Conservation (phyloP, 2,329 filamentous ascomycete genomes). For the Fusarium cicatricum region DNA sequence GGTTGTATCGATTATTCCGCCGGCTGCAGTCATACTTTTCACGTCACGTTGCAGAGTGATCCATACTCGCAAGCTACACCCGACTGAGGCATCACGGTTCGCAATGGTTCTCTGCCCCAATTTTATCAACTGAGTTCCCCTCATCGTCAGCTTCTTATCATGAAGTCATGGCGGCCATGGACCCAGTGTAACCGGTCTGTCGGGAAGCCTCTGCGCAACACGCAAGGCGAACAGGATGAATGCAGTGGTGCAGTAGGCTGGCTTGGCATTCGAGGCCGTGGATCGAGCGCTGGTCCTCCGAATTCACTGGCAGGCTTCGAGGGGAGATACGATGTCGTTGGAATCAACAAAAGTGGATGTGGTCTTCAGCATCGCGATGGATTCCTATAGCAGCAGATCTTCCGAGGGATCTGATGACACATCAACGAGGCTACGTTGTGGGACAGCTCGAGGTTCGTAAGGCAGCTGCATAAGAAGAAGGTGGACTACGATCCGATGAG, state of each 20-base stretch:
- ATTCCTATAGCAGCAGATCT: neutral
- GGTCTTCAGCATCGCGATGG: neutral
- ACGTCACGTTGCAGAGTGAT: too few relatives aligned
- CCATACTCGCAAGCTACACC: too few relatives aligned
- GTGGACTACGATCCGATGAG: too few relatives aligned
- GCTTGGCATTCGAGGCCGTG: neutral
- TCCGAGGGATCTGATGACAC: neutral
- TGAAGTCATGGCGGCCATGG: neutral
- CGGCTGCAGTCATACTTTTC: too few relatives aligned
- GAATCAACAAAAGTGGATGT: neutral
- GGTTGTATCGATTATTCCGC: too few relatives aligned
- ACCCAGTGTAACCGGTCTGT: neutral
- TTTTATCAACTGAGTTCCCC: neutral
- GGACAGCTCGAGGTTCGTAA: neutral
- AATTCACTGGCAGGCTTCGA: neutral
- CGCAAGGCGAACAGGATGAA: neutral
- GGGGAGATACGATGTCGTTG: neutral
- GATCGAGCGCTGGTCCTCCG: neutral
- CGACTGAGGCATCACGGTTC: neutral
- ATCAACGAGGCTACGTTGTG: neutral
- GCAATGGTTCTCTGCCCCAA: neutral
- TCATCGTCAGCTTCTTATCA: too few relatives aligned
- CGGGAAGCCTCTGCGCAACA: neutral
- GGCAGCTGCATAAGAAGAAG: too few relatives aligned
- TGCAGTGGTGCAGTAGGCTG: neutral